These are phyloP conservation scores for Gonapodya prolifera DNA, from an alignment of 192 early-diverging fungal genomes.

Conservation along the genomic window DNA sequence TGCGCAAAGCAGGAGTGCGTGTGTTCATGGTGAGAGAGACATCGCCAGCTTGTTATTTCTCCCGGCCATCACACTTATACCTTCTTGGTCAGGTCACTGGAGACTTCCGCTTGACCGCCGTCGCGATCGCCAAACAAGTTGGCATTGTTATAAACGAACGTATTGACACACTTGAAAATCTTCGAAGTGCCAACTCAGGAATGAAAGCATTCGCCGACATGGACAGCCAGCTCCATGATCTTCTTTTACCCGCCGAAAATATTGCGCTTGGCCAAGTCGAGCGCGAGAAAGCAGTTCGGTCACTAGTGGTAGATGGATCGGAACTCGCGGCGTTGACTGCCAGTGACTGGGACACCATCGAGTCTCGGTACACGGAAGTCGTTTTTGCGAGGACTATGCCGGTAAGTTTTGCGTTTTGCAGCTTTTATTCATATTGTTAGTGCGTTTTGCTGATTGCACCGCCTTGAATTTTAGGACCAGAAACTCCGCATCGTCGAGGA, in stretches of 20 bases:
- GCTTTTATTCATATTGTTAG: neutral
- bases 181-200: slow-evolving; percentile 2
- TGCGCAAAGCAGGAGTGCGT: slow-evolving; percentile 50
- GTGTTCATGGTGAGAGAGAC: slow-evolving; percentile 51
- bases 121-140: slow-evolving; percentile 61
- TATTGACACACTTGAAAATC: slow-evolving; percentile 23
- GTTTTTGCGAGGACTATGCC: slow-evolving; percentile 85
- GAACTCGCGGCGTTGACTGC: slow-evolving; percentile 46
- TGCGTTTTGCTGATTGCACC: neutral
- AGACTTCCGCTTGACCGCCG: slow-evolving; percentile 65
- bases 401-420: neutral
- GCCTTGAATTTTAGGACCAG: slow-evolving; percentile 34
- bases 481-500: slow-evolving; percentile 56
- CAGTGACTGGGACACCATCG: slow-evolving; percentile 55
- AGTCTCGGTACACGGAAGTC: slow-evolving; percentile 52
- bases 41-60: neutral
- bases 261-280: neutral
- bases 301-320: slow-evolving; percentile 53
- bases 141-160: slow-evolving; percentile 46
- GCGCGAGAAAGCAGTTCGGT: neutral
- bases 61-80: neutral
- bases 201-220: neutral
- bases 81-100: slow-evolving; percentile 42
- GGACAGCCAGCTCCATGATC: neutral
- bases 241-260: neutral